Evolutionary conservation across 106 monocot genomes (phyloP), one percentile per base, ranked within the genome.

Genomic region (Dendrobium huoshanense): DNA sequence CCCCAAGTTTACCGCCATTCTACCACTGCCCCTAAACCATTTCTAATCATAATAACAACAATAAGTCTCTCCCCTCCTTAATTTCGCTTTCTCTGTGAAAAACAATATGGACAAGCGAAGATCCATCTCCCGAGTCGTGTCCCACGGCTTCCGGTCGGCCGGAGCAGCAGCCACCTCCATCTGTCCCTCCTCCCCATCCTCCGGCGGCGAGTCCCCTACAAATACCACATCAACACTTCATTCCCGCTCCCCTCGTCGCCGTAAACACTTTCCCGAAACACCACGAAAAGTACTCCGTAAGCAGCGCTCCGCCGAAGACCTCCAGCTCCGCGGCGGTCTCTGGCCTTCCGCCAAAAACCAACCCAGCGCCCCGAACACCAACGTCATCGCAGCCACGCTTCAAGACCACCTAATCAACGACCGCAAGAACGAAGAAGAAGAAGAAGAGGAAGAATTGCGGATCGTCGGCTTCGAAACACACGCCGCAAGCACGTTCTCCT

Each of bases 261-360:
- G 64, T 6, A 65, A 65, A 65, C 25, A 20, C 4, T 22, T 65
- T 65, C 9, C 64, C 64, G 22, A 25, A 65, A 65, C 24, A 20
- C 64, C 64, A 22, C 7, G 22, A 4, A 20, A 65, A 20, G 64
- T 25, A 43, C 74, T 42, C 19, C 74, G 74, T 4, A 74, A n/a
- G 74, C 74, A 74, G 43, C 74, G 74, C 16, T 74, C 74, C 16
- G 74, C 74, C 42, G 74, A 43, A 16, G 20, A 42, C 31, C 15
- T 42, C 42, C 41, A 41, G 1, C 7, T 74, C 42, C 45, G 55
- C 17, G n/a, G 61, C 79, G 58, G 41, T 20, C 82, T 64, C 78
- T 83, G 81, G 76, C 79, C 83, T 33, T 77, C 80, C 67, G 58
- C 80, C 54, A 76, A 27, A 72, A 72, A 72, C 22, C 61, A 6